Evolutionary conservation across 2,329 filamentous ascomycete genomes (phyloP).

Genomic region (Salinomyces thailandicus): DNA sequence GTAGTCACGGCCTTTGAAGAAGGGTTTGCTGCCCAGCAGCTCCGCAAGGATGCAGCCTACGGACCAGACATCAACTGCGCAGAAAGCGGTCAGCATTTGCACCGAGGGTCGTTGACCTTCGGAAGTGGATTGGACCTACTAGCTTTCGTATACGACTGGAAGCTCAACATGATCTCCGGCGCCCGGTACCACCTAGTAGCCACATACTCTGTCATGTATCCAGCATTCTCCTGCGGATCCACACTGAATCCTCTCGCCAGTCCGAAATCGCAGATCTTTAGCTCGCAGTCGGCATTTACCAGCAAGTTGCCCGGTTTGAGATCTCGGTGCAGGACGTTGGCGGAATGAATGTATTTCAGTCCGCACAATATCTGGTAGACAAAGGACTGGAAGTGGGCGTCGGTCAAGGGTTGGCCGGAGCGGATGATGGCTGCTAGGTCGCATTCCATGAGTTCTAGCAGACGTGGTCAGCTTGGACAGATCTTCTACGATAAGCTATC

Average conservation of each 20-base stretch:
- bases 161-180: constrained; percentile 98
- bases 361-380: constrained; percentile 99
- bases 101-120: too few species aligned
- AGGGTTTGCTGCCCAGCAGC: constrained; percentile 86
- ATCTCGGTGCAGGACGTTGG: constrained; percentile 93
- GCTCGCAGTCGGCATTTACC: constrained; percentile 96
- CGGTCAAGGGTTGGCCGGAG: constrained; percentile 91
- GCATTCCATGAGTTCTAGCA: constrained; percentile 99
- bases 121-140: constrained; percentile 58
- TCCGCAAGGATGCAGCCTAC: constrained; percentile 96
- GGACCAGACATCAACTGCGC: constrained; percentile 98
- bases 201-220: constrained; percentile 99
- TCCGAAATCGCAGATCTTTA: constrained; percentile 98
- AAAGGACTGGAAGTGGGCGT: constrained; percentile 98
- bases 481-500: too few species aligned
- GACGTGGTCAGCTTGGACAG: too few species aligned
- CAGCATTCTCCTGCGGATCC: constrained; percentile 94
- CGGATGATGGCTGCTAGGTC: constrained; percentile 96
- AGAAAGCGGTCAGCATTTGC: too few species aligned
- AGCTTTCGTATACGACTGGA: constrained; percentile 99
- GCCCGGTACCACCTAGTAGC: constrained; percentile 98
- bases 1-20: constrained; percentile 98
- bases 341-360: constrained; percentile 97
- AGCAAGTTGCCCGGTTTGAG: constrained; percentile 94
- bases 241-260: constrained; percentile 92